Evolutionary conservation across 257 asterid species (phyloP), one percentile per base, ranked within the genome.

Genomic region (Paraleonurus japonicus): DNA sequence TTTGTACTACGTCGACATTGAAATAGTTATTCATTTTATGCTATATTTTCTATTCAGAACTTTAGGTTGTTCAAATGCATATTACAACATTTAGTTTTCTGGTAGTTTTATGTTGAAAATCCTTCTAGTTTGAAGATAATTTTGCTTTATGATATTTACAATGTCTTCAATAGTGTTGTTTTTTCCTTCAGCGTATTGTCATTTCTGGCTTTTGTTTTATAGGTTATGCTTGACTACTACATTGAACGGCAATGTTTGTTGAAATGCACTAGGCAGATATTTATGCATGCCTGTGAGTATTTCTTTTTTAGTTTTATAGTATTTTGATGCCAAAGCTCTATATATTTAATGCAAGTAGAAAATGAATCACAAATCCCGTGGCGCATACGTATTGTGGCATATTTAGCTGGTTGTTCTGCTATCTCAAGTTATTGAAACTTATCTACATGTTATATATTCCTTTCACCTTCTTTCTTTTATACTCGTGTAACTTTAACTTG

Each of bases 221-320:
- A 94, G 99, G 96, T 85, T 66, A 80, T 85, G 81, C 84, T 89
- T 70, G 95, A 85, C 75, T 95, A 89, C 83, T 87, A 89, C 75
- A 64, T 79, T 70, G 97, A 95, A 75, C 84, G 98, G 3, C 96
- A 95, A 72, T 89, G 98, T 79, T 77, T 95, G 77, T 75, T 95
- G 88, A 95, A 95, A 86, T 95, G 99, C 90, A 85, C 92, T 0
- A 78, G 94, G 66, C 96, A 86, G 78, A 84, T 95, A 58, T 82
- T 95, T 67, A 79, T 81, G 80, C 92, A 84, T 67, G 89, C 99
- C 37, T 82, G 99, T 94, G 78, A 82, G 97, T 83, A 24, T 54
- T 82, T 54, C 58, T 35, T 75, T 60, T 71, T 62, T 76, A 17
- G 67, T 61, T 79, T 69, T 73, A 16, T 67, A 58, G 15, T 62